Base-by-base conservation (phyloP, 371 early-diverging fungal genomes). In the Phascolomyces articulosus region DNA sequence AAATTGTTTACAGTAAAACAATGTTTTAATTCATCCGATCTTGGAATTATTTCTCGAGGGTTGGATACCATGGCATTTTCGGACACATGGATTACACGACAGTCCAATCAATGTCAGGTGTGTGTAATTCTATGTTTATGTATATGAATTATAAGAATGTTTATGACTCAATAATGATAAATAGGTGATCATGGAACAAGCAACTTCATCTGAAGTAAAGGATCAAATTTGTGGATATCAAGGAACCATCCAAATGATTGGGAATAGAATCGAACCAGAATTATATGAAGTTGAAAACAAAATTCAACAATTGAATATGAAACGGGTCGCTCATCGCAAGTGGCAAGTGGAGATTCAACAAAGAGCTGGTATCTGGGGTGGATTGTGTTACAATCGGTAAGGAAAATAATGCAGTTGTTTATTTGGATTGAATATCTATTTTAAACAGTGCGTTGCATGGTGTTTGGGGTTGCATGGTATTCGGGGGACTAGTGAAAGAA, bases 381-480 rank as follows among this genome's bases (percentile, higher is more conserved):
- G 40, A 23, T 23, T 59, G 59, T 59, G 59, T 28, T 34, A 59
- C 59, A 59, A 4, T 26, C 59, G 59, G 59, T 59, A 59, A 41
- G 27, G 13, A 58, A 31, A 31, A 31, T 6, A 31, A 10, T 31
- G 31, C 3, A 6, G 3, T 31, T 31, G 31, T 31, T 31, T 31
- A 31, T 31, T 31, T 6, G 3, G 31, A 10, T 6, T 31, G 10
- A 10, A 8, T 34, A 24, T 58, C 21, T 54, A 54, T 27, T 18
- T 54, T 13, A 28, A 27, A 21, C 10, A 21, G 3, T 31, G 3
- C 10, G 3, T 31, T 31, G 3, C 10, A 6, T 31, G 3, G 10
- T 3, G 10, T 31, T 10, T 31, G 31, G 10, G 10, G 3, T 31
- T 31, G 31, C 6, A 31, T 31, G 31, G 31, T 31, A 31, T 31